These are phyloP conservation scores for Carex arenaria DNA, from an alignment of 202 grass and related monocot species.

Conservation along the genomic window DNA sequence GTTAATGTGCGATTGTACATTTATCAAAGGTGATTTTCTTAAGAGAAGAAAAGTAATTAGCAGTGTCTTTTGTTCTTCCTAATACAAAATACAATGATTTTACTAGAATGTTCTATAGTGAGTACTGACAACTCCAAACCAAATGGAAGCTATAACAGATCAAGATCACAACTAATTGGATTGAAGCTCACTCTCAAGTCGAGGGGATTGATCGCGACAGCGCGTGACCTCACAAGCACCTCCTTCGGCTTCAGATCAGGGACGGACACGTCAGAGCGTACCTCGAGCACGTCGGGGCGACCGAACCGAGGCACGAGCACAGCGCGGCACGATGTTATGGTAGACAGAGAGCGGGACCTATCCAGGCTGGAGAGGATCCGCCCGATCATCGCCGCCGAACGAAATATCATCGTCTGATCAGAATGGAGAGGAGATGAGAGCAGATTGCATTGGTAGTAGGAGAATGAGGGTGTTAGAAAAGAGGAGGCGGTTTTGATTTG, in stretches of 20 bases:
- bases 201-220: slow-evolving; percentile 87
- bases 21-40: neutral
- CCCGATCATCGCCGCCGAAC: slow-evolving; percentile 34
- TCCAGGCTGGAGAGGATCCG: slow-evolving; percentile 16
- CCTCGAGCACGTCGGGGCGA: slow-evolving; percentile 76
- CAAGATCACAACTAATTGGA: neutral
- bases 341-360: slow-evolving; percentile 41
- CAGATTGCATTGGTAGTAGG: neutral
- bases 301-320: slow-evolving; percentile 88
- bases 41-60: neutral
- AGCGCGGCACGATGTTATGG: slow-evolving; percentile 40
- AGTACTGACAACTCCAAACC: neutral
- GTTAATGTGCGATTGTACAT: neutral
- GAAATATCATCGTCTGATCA: slow-evolving; percentile 35
- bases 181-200: slow-evolving; percentile 77
- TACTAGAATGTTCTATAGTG: neutral
- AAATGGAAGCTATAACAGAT: neutral
- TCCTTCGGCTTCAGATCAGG: slow-evolving; percentile 81
- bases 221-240: slow-evolving; percentile 80
- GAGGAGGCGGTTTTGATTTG: neutral
- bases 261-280: slow-evolving; percentile 50
- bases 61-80: neutral
- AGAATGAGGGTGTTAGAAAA: neutral
- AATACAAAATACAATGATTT: neutral
- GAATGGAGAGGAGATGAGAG: neutral